A percentile compares a stretch with the other conserved stretches of the same genome.
These are phyloP conservation scores for Suhomyces ambrosiae DNA, from an alignment of 1,139 yeast genomes.

Conservation along the genomic window DNA sequence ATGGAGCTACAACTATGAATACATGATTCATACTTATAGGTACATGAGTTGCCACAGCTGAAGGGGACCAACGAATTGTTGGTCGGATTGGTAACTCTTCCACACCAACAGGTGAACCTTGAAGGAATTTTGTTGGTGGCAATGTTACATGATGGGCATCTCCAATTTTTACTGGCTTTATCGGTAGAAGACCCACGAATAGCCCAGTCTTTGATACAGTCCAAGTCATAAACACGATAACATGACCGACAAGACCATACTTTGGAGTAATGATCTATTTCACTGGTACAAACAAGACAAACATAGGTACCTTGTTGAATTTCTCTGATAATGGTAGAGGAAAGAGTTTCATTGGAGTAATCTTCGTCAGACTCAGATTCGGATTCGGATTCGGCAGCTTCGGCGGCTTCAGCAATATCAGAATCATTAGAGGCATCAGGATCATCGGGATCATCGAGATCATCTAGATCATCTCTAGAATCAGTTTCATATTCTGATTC, in stretches of 20 bases:
- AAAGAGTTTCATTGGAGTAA: slow-evolving; percentile 37
- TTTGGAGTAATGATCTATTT: slow-evolving; percentile 64
- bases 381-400: slow-evolving; percentile 3
- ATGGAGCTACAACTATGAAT: slow-evolving; percentile 73
- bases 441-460: slow-evolving; percentile 1
- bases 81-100: slow-evolving; percentile 68
- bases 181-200: slow-evolving; percentile 68
- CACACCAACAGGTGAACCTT: slow-evolving; percentile 88
- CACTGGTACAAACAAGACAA: slow-evolving; percentile 84
- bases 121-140: slow-evolving; percentile 56
- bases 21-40: slow-evolving; percentile 55
- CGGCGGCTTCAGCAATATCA: slow-evolving; percentile 5
- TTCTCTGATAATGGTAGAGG: slow-evolving; percentile 50
- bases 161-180: slow-evolving; percentile 57
- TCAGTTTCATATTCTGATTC: slow-evolving; percentile 19
- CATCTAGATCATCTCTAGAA: slow-evolving; percentile 11
- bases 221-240: slow-evolving; percentile 77
- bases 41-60: slow-evolving; percentile 87
- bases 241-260: slow-evolving; percentile 79
- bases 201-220: slow-evolving; percentile 85
- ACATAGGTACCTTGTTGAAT: slow-evolving; percentile 68
- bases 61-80: slow-evolving; percentile 69
- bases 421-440: slow-evolving; percentile 1
- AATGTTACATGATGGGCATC: slow-evolving; percentile 84
- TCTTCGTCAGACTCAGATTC: slow-evolving; percentile 16